Conservation (phyloP, 257 asterid genomes). For the Solanum medicagineum region DNA sequence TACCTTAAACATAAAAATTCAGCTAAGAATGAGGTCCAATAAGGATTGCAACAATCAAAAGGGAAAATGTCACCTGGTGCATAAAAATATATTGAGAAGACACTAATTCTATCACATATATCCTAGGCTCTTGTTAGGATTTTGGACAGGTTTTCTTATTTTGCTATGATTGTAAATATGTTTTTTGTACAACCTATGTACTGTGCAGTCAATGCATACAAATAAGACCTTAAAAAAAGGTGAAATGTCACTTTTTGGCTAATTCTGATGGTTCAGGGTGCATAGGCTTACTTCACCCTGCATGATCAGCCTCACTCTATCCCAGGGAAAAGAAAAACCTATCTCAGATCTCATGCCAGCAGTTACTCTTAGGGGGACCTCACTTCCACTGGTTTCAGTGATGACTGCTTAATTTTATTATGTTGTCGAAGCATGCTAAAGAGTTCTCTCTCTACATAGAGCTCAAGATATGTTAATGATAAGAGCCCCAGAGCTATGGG, state of each 20-base stretch:
- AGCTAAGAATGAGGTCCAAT: neutral
- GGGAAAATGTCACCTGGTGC: neutral
- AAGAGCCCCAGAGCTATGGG: neutral
- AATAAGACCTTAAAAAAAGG: neutral
- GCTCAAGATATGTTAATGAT: neutral
- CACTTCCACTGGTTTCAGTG: neutral
- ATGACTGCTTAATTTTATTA: neutral
- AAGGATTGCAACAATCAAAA: neutral
- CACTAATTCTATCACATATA: neutral
- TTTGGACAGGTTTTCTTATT: neutral
- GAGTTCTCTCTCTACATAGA: neutral
- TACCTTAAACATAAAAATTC: neutral
- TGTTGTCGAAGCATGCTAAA: neutral
- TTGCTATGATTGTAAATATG: neutral
- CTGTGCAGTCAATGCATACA: neutral
- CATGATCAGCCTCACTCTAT: neutral
- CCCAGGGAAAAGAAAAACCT: neutral
- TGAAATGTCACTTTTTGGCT: neutral
- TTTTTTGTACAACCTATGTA: neutral
- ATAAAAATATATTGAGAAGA: neutral
- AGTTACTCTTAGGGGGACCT: neutral
- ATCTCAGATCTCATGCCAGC: neutral
- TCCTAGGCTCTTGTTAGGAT: neutral
- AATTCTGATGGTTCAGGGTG: neutral
- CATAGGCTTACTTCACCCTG: neutral